Evolutionary conservation across 1,139 yeast species (phyloP).

Genomic region (Geotrichum histeridarum): DNA sequence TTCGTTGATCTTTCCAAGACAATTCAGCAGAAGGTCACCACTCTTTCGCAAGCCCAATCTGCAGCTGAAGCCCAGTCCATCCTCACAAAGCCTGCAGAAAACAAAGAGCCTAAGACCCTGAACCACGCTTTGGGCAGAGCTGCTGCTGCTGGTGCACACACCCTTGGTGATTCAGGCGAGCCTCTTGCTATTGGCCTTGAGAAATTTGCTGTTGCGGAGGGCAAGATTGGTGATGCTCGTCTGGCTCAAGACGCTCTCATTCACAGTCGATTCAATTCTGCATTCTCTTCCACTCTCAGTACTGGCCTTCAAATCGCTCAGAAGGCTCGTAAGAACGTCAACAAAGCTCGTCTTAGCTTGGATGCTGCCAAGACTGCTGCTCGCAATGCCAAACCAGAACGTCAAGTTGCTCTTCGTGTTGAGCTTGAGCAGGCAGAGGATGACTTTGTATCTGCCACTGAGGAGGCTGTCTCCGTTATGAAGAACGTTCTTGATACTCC

Average conservation of each 20-base stretch:
- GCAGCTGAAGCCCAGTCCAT: slow-evolving; percentile 84
- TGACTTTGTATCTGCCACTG: slow-evolving; percentile 85
- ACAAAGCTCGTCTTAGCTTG: slow-evolving; percentile 70
- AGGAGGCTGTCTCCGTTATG: slow-evolving; percentile 82
- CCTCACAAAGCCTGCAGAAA: slow-evolving; percentile 47
- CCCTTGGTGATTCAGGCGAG: slow-evolving; percentile 39
- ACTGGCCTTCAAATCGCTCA: slow-evolving; percentile 62
- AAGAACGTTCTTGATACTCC: slow-evolving; percentile 74
- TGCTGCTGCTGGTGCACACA: slow-evolving; percentile 50
- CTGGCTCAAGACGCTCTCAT: slow-evolving; percentile 77
- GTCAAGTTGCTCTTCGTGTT: slow-evolving; percentile 69
- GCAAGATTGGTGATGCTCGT: slow-evolving; percentile 77
- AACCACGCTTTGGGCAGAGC: slow-evolving; percentile 82
- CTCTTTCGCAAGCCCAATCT: slow-evolving; percentile 66
- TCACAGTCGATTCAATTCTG: slow-evolving; percentile 62
- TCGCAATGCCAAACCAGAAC: slow-evolving; percentile 64
- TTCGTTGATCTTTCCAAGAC: slow-evolving; percentile 68
- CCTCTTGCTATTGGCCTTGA: slow-evolving; percentile 47
- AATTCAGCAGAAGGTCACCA: slow-evolving; percentile 60
- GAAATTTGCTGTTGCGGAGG: slow-evolving; percentile 51
- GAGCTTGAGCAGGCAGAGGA: slow-evolving; percentile 84
- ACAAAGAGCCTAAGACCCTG: slow-evolving; percentile 74
- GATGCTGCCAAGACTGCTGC: slow-evolving; percentile 74
- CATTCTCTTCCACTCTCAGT: slow-evolving; percentile 59
- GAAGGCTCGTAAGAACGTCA: slow-evolving; percentile 69